phyloP scores from a whole-genome alignment of 495 filamentous ascomycete genomes.

The Rhypophila decipiens region DNA sequence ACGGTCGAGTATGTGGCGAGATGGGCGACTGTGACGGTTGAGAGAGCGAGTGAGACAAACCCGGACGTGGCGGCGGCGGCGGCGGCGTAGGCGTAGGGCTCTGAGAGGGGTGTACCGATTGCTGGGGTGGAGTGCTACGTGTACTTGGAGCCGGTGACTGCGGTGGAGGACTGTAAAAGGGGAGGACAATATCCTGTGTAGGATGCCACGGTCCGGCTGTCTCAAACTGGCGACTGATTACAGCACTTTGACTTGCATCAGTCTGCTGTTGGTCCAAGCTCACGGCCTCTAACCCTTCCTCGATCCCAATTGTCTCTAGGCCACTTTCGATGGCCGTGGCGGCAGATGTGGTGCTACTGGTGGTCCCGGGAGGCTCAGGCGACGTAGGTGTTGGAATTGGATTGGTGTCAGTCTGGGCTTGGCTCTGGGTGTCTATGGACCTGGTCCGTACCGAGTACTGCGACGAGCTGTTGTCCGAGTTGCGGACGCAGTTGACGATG shows the following conservation, averaged over 20 bases:
- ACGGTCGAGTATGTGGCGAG: neutral
- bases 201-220: slow-evolving; percentile 12
- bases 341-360: too few relatives aligned
- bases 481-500: slow-evolving; percentile 7
- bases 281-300: neutral
- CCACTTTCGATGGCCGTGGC: neutral
- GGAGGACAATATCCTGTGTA: slow-evolving; percentile 5
- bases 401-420: too few relatives aligned
- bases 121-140: too few relatives aligned
- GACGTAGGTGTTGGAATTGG: neutral
- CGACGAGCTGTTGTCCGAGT: neutral
- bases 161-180: slow-evolving; percentile 2
- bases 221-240: neutral
- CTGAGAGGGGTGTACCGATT: too few relatives aligned
- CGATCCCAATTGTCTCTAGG: neutral
- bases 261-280: neutral
- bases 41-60: too few relatives aligned
- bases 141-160: neutral
- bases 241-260: neutral
- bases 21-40: neutral
- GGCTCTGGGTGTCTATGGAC: neutral
- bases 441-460: neutral
- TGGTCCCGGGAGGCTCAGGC: neutral
- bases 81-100: too few relatives aligned
- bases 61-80: too few relatives aligned